Conservation (phyloP, 148 eudicot genomes). For the Arctostaphylos glauca region DNA sequence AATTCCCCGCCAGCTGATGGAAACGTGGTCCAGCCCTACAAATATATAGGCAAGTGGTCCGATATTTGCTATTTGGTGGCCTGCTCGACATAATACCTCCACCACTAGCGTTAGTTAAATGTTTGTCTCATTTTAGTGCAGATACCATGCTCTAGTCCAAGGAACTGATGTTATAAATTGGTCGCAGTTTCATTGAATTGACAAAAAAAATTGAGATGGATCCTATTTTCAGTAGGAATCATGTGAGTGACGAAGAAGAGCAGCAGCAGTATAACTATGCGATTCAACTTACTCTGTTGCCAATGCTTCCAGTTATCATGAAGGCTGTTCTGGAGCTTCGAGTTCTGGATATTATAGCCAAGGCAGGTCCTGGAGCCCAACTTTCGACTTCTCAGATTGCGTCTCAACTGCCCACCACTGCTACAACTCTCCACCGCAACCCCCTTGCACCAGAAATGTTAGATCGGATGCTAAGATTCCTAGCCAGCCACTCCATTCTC, state of each 20-base stretch:
- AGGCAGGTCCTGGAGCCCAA: slow-evolving; percentile 17
- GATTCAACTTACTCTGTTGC: slow-evolving; percentile 15
- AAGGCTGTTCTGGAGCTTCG: slow-evolving; percentile 24
- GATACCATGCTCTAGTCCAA: no score
- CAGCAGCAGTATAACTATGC: slow-evolving; percentile 9
- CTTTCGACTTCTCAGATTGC: slow-evolving; percentile 32
- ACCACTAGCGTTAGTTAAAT: no score
- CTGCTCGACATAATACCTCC: no score
- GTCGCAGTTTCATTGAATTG: no score
- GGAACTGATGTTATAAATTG: no score
- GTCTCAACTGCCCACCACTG: slow-evolving; percentile 10
- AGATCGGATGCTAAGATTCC: slow-evolving; percentile 44
- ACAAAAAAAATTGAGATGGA: no score
- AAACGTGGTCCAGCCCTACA: no score
- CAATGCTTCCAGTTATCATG: slow-evolving; percentile 19
- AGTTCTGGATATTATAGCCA: slow-evolving; percentile 35
- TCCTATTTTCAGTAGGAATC: no score
- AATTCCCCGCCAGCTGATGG: no score
- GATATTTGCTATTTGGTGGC: no score
- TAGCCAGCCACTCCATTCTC: slow-evolving; percentile 28
- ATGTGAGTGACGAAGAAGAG: neutral
- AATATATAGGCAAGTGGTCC: no score
- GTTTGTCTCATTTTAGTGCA: no score
- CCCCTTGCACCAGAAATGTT: slow-evolving; percentile 40
- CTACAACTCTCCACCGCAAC: neutral